Conservation (phyloP, 257 asterid genomes). For the Solanum verrucosum region DNA sequence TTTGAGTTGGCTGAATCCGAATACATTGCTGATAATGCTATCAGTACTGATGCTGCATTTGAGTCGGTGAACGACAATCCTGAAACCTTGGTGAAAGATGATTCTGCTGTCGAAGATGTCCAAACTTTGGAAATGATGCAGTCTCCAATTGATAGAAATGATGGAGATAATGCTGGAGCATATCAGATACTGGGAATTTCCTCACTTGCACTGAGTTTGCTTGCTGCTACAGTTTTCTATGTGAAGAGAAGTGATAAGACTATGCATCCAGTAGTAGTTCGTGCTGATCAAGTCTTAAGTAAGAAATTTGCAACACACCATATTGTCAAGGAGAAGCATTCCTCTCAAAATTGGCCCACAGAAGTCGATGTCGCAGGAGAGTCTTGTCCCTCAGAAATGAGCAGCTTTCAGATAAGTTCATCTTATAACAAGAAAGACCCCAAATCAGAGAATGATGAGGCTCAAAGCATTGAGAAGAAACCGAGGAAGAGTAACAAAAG, state of each 20-base stretch:
- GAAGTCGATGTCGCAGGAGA: constrained; percentile 22
- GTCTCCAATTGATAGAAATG: constrained; percentile 4
- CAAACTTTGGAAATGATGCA: neutral
- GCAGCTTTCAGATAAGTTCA: constrained; percentile 48
- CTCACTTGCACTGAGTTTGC: constrained; percentile 18
- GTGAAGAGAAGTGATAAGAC: constrained; percentile 1
- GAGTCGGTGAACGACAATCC: constrained; percentile 9
- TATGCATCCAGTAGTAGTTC: neutral
- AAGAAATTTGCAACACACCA: neutral
- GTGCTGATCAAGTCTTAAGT: neutral
- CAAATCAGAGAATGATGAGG: constrained; percentile 36
- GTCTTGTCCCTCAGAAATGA: constrained; percentile 58
- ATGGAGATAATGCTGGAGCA: neutral
- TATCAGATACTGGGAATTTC: constrained; percentile 6
- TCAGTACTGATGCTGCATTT: neutral
- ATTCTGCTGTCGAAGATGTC: neutral
- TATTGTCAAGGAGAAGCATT: constrained; percentile 8
- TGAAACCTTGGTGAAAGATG: neutral
- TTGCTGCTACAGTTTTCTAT: constrained; percentile 21
- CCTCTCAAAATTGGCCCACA: constrained; percentile 27
- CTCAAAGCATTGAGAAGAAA: constrained; percentile 36
- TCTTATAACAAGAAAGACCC: constrained; percentile 18
- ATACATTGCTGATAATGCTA: neutral
- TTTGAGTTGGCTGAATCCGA: constrained; percentile 3
- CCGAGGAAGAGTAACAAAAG: constrained; percentile 23